A percentile compares a stretch with the other conserved stretches of the same genome.
Evolutionary conservation across 352 stramenopile genomes (phyloP).

Genomic region (Aphanomyces astaci): DNA sequence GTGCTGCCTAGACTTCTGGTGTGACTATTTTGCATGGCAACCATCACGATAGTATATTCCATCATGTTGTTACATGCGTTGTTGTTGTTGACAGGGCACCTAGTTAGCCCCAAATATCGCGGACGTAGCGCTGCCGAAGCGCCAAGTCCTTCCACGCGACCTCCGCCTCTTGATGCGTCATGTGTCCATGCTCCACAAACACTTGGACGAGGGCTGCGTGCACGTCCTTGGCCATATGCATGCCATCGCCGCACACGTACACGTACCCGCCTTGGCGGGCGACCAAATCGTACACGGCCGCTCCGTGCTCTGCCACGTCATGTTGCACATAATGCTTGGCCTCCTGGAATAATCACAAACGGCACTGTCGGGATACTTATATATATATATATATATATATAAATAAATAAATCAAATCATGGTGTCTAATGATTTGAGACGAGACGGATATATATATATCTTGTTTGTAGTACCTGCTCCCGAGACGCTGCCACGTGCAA

Average conservation of each 20-base stretch:
- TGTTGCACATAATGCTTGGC: constrained; percentile 94
- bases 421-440: no score
- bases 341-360: no score
- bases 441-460: no score
- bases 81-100: no score
- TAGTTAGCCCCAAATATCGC: constrained; percentile 83
- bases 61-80: no score
- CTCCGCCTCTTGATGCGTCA: constrained; percentile 53
- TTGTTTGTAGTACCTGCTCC: constrained; percentile 33
- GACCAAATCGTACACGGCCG: constrained; percentile 66
- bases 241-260: constrained; percentile 94
- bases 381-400: no score
- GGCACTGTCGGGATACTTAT: no score
- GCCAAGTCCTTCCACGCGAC: constrained; percentile 48
- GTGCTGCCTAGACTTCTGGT: no score
- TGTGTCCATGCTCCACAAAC: constrained; percentile 53
- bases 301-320: constrained; percentile 48
- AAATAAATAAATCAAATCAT: no score
- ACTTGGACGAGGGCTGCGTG: constrained; percentile 76
- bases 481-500: constrained; percentile 90
- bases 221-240: constrained; percentile 93
- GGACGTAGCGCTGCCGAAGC: constrained; percentile 71
- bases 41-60: no score
- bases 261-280: constrained; percentile 70
- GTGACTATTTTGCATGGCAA: no score